These are phyloP conservation scores for Starmerella vaccinii DNA, from an alignment of 805 yeast genomes.

Conservation along the genomic window DNA sequence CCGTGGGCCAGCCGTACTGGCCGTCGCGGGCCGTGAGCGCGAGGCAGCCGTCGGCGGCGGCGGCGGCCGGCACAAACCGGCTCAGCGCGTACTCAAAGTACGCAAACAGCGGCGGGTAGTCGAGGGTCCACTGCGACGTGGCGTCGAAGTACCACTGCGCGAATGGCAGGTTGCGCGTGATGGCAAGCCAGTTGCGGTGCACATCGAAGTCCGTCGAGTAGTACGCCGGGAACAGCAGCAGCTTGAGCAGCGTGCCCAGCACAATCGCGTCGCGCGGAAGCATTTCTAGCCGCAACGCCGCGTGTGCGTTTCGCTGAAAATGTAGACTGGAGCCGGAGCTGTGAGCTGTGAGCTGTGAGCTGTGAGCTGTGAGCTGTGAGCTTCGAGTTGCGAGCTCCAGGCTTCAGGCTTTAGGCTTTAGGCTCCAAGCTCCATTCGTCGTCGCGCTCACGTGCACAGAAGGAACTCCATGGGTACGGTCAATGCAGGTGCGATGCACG, in stretches of 20 bases:
- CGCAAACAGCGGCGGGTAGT: slow-evolving; percentile 96
- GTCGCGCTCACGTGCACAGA: not conserved
- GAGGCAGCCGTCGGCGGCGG: slow-evolving; percentile 65
- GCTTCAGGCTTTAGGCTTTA: not conserved
- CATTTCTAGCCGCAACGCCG: not conserved
- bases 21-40: slow-evolving; percentile 52
- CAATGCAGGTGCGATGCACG: not conserved
- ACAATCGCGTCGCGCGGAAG: slow-evolving; percentile 12
- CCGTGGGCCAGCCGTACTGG: slow-evolving; percentile 62
- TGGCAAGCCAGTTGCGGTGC: slow-evolving; percentile 93
- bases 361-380: no score
- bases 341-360: no score
- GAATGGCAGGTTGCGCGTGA: slow-evolving; percentile 66
- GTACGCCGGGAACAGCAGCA: slow-evolving; percentile 65
- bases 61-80: slow-evolving; percentile 55
- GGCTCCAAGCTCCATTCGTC: not conserved
- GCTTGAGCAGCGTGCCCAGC: slow-evolving; percentile 20
- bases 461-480: not conserved
- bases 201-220: slow-evolving; percentile 96
- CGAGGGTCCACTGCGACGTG: slow-evolving; percentile 81
- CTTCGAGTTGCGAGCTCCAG: no score
- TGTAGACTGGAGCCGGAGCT: no score
- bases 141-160: slow-evolving; percentile 77
- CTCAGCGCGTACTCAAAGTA: slow-evolving; percentile 81
- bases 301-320: no score